Evolutionary conservation across 768 basidiomycete genomes (phyloP), one percentile per base, ranked within the genome.

Genomic region (Lactifluus subvellereus): DNA sequence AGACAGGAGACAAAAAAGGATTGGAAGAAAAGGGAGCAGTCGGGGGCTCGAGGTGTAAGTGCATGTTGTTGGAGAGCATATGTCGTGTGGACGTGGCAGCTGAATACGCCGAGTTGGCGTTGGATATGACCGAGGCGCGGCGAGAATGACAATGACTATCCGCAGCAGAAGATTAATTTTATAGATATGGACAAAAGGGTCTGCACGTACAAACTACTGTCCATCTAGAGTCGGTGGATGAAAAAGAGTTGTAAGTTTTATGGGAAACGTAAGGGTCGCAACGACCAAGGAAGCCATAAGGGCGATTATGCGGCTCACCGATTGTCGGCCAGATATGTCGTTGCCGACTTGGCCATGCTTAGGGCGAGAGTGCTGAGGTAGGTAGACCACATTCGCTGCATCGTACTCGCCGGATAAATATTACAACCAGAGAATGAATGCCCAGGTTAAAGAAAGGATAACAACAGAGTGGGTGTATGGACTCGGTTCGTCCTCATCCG

Each of bases 331-430:
- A 58, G 63, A 16, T 20, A 18, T 13, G 10, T 56, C 54, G 4
- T 53, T 51, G 55, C 65, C 61, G 5, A 6, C 40, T 20, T 51
- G 47, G 45, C 35, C n/a, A 11, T 33, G 42, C 16, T 59, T 59
- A 60, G 69, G 56, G 54, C 68, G 45, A 60, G 60, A 37, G 67
- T 60, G 68, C 77, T 77, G 18, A 82, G 77, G 69, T 83, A 84
- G 10, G 77, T 78, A 33, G 80, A 82, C 81, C 82, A 83, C 57
- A 81, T 74, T 32, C 80, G 76, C 67, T 83, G 78, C 80, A 82
- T 82, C 69, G 67, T 53, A 55, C 8, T 35, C 11, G 42, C 20
- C 20, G 27, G 50, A 48, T 60, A 38, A 54, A 48, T 52, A 71
- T 65, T 67, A 27, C 47, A 37, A n/a, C 8, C 22, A 11, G 54